Conservation (phyloP, 2,329 filamentous ascomycete genomes). For the Colletotrichum viniferum region DNA sequence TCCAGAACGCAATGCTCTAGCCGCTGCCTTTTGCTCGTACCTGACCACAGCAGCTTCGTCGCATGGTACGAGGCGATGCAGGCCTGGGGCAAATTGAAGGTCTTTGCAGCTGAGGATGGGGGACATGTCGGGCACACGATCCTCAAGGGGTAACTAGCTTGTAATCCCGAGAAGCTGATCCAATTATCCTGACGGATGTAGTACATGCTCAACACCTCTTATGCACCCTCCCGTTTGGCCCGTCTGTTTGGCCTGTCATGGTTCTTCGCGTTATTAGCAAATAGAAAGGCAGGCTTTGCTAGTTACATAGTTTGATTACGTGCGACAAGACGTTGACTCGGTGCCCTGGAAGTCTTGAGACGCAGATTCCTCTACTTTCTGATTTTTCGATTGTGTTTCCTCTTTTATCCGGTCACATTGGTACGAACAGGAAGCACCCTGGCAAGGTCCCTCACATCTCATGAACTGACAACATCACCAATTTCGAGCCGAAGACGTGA, state of each 20-base stretch:
- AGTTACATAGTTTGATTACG: not conserved
- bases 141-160: not conserved
- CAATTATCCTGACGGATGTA: not conserved
- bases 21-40: not conserved
- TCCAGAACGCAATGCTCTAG: not conserved
- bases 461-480: not conserved
- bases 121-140: not conserved
- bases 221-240: not conserved
- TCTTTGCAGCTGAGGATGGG: not conserved
- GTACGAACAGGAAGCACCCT: not conserved
- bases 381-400: not conserved
- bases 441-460: not conserved
- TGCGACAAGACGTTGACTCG: not conserved
- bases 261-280: not conserved
- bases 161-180: not conserved
- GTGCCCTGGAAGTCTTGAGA: not conserved
- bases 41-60: not conserved
- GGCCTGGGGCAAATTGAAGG: not conserved
- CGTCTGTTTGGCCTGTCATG: not conserved
- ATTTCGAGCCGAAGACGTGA: not conserved
- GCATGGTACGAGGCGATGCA: not conserved
- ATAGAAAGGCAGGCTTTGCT: not conserved
- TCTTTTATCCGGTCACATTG: not conserved
- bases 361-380: not conserved
- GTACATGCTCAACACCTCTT: not conserved